Conservation (phyloP, 331 rosid species). For the Arachis monticola region DNA sequence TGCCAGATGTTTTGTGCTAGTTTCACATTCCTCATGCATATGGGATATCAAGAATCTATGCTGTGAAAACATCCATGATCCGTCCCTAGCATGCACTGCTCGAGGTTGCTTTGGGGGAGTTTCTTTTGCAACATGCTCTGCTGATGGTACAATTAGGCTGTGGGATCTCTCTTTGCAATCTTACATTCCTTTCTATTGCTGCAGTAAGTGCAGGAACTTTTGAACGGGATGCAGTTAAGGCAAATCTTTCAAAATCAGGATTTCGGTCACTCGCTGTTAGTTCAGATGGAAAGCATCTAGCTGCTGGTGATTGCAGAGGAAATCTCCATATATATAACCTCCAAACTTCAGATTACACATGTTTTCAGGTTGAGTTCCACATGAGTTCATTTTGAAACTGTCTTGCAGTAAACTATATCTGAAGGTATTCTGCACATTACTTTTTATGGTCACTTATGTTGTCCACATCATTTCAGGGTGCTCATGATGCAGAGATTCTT, state of each 20-base stretch:
- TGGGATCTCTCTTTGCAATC: conserved; percentile 81
- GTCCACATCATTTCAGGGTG: too few relatives aligned
- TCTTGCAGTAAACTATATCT: conserved; percentile 29
- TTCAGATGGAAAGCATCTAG: conserved; percentile 78
- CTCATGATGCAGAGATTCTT: too few relatives aligned
- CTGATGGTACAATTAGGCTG: conserved; percentile 77
- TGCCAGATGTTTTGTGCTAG: conserved; percentile 66
- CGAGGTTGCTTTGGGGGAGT: too few relatives aligned
- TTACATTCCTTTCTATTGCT: conserved; percentile 44
- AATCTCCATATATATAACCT: conserved; percentile 74
- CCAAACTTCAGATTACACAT: conserved; percentile 66
- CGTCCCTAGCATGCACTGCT: too few relatives aligned
- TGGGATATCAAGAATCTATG: conserved; percentile 87
- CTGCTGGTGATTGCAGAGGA: conserved; percentile 80
- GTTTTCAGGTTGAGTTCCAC: conserved; percentile 59
- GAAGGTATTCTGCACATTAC: conserved; percentile 12
- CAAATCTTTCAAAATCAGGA: conserved; percentile 54
- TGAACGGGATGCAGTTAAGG: conserved; percentile 67
- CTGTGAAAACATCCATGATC: conserved; percentile 76
- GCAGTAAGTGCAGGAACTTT: conserved; percentile 70
- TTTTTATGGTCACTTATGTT: too few relatives aligned
- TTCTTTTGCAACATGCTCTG: too few relatives aligned
- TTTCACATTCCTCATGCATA: conserved; percentile 82
- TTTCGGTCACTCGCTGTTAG: conserved; percentile 79
- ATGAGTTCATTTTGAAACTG: conserved; percentile 26